phyloP scores from a whole-genome alignment of 371 early-diverging fungal species.

The Apophysomyces ossiformis region DNA sequence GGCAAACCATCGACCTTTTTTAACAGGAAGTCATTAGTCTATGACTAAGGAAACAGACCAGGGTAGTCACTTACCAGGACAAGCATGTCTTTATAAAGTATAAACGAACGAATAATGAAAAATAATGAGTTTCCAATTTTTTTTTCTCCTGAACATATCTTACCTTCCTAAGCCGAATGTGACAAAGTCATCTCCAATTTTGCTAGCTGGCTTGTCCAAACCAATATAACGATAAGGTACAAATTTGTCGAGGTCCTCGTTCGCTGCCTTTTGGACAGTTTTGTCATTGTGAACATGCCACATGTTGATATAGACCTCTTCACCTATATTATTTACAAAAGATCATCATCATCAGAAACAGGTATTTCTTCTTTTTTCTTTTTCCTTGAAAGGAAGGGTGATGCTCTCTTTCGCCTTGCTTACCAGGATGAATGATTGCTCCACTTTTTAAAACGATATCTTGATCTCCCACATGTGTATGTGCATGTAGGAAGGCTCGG shows the following conservation, averaged over 20 bases:
- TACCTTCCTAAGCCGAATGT: constrained; percentile 61
- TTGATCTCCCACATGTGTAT: constrained; percentile 30
- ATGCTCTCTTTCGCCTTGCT: neutral
- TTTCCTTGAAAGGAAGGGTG: no score
- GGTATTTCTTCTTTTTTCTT: no score
- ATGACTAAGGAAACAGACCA: neutral
- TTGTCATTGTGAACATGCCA: constrained; percentile 25
- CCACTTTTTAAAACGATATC: constrained; percentile 46
- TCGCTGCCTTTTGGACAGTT: constrained; percentile 23
- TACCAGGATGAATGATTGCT: constrained; percentile 44
- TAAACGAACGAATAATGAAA: neutral
- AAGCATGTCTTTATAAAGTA: constrained; percentile 22
- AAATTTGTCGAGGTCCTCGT: constrained; percentile 34
- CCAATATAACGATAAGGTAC: constrained; percentile 52
- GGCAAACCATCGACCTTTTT: constrained; percentile 32
- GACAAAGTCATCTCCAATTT: constrained; percentile 41
- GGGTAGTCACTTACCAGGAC: constrained; percentile 18
- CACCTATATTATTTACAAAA: constrained; percentile 20
- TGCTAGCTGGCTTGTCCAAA: constrained; percentile 38
- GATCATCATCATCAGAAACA: no score
- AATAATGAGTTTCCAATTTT: neutral
- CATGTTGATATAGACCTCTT: constrained; percentile 33
- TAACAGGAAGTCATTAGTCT: neutral
- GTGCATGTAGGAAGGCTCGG: constrained; percentile 27
- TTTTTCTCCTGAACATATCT: neutral